phyloP scores from a whole-genome alignment of 2,329 filamentous ascomycete genomes.

The Verticillium longisporum region DNA sequence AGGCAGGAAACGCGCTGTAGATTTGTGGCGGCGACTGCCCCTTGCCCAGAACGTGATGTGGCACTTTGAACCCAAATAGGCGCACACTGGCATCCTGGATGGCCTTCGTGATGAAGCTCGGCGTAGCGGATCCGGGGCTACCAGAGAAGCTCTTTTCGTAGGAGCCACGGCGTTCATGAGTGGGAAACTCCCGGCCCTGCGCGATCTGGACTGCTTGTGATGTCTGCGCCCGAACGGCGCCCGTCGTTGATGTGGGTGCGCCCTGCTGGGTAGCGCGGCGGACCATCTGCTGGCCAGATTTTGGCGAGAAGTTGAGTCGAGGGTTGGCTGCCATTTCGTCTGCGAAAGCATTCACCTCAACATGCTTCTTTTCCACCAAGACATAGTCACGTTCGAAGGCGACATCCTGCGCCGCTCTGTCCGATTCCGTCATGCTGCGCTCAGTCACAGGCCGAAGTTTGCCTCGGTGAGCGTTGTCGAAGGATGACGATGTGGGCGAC shows the following conservation, averaged over 20 bases:
- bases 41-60: constrained; percentile 53
- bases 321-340: constrained; percentile 88
- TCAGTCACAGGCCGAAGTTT: constrained; percentile 17
- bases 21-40: constrained; percentile 66
- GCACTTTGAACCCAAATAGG: constrained; percentile 64
- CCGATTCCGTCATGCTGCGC: constrained; percentile 48
- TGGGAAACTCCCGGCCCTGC: constrained; percentile 54
- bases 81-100: constrained; percentile 85
- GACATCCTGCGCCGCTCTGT: constrained; percentile 75
- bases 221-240: constrained; percentile 58
- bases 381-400: constrained; percentile 93
- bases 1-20: constrained; percentile 78
- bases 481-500: constrained; percentile 21
- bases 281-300: constrained; percentile 53
- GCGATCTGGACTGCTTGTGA: constrained; percentile 71
- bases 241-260: constrained; percentile 59
- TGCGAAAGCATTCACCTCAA: constrained; percentile 95
- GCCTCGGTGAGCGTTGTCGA: constrained; percentile 23
- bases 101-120: constrained; percentile 89
- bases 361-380: constrained; percentile 86
- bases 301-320: constrained; percentile 46
- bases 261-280: constrained; percentile 77
- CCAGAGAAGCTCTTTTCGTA: constrained; percentile 72
- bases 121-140: constrained; percentile 58
- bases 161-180: constrained; percentile 70